A percentile compares a stretch with the other conserved stretches of the same genome.
Conservation (phyloP, 208 protist species). For the Entamoeba invadens region DNA sequence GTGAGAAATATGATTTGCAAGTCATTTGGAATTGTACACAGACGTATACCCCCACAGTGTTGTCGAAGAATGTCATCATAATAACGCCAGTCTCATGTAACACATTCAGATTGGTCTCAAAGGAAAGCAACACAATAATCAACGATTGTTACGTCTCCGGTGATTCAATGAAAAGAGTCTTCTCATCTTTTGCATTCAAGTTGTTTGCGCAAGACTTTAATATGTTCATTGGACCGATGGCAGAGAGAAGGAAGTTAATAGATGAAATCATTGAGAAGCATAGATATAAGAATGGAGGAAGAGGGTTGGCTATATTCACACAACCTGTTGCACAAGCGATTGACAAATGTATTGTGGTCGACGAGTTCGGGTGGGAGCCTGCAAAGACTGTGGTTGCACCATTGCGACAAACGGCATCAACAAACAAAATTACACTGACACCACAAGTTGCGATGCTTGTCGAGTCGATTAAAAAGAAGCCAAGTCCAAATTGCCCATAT, state of each 20-base stretch:
- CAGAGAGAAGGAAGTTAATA: background rate
- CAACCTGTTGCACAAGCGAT: background rate
- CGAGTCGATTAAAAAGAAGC: background rate
- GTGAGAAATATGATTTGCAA: background rate
- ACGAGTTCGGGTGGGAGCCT: background rate
- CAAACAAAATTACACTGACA: background rate
- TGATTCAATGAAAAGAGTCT: background rate
- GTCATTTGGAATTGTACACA: background rate
- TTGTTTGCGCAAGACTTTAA: background rate
- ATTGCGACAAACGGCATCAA: background rate
- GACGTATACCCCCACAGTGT: background rate
- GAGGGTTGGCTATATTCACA: background rate
- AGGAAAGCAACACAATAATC: background rate
- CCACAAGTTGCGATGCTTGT: background rate
- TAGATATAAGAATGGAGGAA: background rate
- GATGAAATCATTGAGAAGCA: background rate
- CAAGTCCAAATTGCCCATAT: background rate
- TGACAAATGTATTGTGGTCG: background rate
- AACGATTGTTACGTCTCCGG: background rate
- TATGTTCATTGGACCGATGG: background rate
- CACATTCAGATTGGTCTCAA: background rate
- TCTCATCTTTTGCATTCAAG: background rate
- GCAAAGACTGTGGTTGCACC: no score
- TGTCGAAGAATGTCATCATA: background rate
- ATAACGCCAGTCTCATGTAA: background rate